Evolutionary conservation across 306 rosid genomes (phyloP), one percentile per base, ranked within the genome.

Genomic region (Quillaja saponaria): DNA sequence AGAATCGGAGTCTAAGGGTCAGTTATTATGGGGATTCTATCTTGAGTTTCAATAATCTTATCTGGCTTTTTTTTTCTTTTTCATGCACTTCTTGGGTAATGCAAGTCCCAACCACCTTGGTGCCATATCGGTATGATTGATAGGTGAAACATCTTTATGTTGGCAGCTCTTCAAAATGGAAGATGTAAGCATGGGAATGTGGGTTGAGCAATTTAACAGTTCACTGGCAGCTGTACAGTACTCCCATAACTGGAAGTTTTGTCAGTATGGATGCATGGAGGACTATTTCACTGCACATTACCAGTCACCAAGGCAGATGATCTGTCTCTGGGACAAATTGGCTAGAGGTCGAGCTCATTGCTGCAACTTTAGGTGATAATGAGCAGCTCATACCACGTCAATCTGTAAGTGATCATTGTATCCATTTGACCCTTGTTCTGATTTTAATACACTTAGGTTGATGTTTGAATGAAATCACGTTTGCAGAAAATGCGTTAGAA

Each of bases 121-220:
- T 7, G 35, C 45, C 13, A 41, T 33, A 31, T 40, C 34, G 44
- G 47, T 50, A 5, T 13, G 20, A 46, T 38, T 48, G 65, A 52
- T 71, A 44, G 68, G 0, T 55, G 67, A 71, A 70, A 31, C 53
- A 18, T 68, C 52, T 73, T 60, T 68, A 3, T 64, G 33, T 46
- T 72, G 56, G 58, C 84, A 92, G 96, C 87, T 88, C n/a, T 92
- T 92, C 69, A 92, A 92, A 80, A 92, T 92, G 98, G 98, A 92
- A 68, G 98, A 92, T 77, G 98, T 92, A 75, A 92, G 98, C 92
- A 82, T 92, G 98, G 98, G 98, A 68, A 86, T 88, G 98, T 92
- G 98, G 98, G 96, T 92, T 1, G 87, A 84, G 76, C 85, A 83
- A 48, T 91, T 85, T 73, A 91, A 90, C 81, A 51, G 71, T 8